phyloP scores from a whole-genome alignment of 148 eudicot genomes.

The Cornus kousa region DNA sequence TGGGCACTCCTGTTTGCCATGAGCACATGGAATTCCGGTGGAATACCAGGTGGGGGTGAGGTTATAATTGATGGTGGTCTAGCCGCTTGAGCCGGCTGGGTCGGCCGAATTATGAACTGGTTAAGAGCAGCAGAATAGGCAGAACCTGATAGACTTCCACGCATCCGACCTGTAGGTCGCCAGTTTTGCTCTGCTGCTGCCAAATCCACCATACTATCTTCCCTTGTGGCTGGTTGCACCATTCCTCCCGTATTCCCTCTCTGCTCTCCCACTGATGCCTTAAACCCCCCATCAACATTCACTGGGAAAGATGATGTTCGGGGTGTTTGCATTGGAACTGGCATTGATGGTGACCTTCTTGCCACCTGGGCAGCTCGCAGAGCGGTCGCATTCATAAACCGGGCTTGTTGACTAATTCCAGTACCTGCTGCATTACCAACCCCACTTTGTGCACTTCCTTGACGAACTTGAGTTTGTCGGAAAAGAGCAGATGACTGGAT shows the following conservation, averaged over 20 bases:
- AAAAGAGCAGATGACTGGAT: conserved; percentile 33
- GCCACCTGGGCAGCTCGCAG: conserved; percentile 31
- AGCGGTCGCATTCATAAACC: conserved; percentile 16
- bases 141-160: conserved; percentile 72
- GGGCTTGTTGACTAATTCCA: conserved; percentile 32
- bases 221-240: conserved; percentile 32
- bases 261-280: conserved; percentile 12
- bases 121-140: conserved; percentile 62
- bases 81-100: conserved; percentile 43
- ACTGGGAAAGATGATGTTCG: conserved; percentile 22
- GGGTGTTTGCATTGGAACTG: conserved; percentile 31
- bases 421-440: conserved; percentile 18
- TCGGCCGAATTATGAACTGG: conserved; percentile 52
- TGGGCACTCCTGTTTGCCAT: conserved; percentile 17
- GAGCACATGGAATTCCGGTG: conserved; percentile 19
- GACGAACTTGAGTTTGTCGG: conserved; percentile 27
- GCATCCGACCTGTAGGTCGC: conserved; percentile 84
- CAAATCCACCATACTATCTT: conserved; percentile 36
- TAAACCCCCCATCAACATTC: background rate
- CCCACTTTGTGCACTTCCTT: conserved; percentile 23
- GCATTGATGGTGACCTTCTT: conserved; percentile 19
- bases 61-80: conserved; percentile 24
- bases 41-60: conserved; percentile 19
- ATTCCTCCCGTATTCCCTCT: conserved; percentile 25
- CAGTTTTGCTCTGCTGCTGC: conserved; percentile 48